phyloP scores from a whole-genome alignment of 2,329 filamentous ascomycete genomes.

The Fusarium sp. region DNA sequence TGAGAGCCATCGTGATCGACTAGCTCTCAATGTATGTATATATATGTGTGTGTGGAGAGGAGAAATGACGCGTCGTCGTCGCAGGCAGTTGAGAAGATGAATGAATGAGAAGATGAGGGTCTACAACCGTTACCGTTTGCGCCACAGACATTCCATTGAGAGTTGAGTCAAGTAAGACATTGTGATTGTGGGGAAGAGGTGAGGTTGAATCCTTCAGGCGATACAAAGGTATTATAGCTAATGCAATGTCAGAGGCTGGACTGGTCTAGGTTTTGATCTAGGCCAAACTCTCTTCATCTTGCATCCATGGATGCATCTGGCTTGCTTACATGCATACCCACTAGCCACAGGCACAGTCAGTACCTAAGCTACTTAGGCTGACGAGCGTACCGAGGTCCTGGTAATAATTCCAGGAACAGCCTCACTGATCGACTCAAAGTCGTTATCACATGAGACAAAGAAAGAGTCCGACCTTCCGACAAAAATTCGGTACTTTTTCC shows the following conservation, averaged over 20 bases:
- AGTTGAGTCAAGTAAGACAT: constrained; percentile 2
- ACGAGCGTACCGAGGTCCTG: neutral
- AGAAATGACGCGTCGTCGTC: neutral
- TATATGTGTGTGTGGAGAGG: no score
- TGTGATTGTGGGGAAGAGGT: constrained; percentile 13
- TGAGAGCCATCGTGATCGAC: constrained; percentile 45
- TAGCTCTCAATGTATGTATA: neutral
- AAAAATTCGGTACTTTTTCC: neutral
- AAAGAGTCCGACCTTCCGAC: neutral
- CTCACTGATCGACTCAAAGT: neutral
- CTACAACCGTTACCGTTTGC: constrained; percentile 8
- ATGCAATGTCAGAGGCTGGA: neutral
- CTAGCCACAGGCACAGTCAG: neutral
- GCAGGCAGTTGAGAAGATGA: neutral
- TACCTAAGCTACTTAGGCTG: neutral
- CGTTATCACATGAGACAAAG: neutral
- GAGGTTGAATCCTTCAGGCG: neutral
- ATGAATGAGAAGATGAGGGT: neutral
- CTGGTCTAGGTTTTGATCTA: neutral
- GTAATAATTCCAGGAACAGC: neutral
- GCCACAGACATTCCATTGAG: neutral
- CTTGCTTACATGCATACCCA: constrained; percentile 1
- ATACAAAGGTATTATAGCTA: neutral
- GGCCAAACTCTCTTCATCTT: constrained; percentile 12
- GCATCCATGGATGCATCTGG: no score